These are phyloP conservation scores for Luzula sylvatica DNA, from an alignment of 176 grass and related monocot species.

Conservation along the genomic window DNA sequence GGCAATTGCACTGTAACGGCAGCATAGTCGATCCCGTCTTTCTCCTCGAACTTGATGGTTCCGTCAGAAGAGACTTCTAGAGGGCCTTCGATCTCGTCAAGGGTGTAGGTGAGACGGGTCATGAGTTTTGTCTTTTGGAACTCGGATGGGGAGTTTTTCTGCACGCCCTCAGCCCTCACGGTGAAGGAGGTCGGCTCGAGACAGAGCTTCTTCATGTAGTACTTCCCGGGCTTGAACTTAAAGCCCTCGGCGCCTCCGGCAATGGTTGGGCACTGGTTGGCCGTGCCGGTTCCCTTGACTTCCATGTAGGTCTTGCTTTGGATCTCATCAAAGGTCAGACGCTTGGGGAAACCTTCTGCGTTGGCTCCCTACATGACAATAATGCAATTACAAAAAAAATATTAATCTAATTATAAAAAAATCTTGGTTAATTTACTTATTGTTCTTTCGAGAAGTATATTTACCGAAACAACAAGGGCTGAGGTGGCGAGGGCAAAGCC, in stretches of 20 bases:
- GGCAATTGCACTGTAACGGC: constrained; percentile 83
- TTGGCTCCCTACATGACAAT: constrained; percentile 39
- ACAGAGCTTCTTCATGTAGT: constrained; percentile 72
- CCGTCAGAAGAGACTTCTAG: constrained; percentile 52
- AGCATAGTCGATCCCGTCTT: constrained; percentile 81
- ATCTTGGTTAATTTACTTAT: neutral
- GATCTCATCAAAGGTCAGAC: constrained; percentile 79
- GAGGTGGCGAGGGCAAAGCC: constrained; percentile 81
- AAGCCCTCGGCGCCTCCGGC: constrained; percentile 41
- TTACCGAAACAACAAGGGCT: constrained; percentile 66
- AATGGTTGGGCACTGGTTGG: constrained; percentile 77
- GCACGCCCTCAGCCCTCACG: constrained; percentile 58
- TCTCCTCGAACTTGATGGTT: constrained; percentile 66
- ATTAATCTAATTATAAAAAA: too few relatives aligned
- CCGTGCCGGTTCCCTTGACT: constrained; percentile 78
- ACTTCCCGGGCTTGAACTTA: constrained; percentile 72
- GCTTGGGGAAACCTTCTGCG: constrained; percentile 48
- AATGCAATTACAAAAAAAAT: too few relatives aligned
- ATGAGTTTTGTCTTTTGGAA: constrained; percentile 95
- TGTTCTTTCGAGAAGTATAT: neutral
- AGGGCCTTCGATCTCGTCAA: constrained; percentile 78
- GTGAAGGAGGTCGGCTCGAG: constrained; percentile 88
- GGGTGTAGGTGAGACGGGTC: constrained; percentile 88
- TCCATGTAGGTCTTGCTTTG: constrained; percentile 90
- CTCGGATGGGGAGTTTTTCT: constrained; percentile 57